phyloP scores from a whole-genome alignment of 495 filamentous ascomycete species.

The Lichina pygmaea region DNA sequence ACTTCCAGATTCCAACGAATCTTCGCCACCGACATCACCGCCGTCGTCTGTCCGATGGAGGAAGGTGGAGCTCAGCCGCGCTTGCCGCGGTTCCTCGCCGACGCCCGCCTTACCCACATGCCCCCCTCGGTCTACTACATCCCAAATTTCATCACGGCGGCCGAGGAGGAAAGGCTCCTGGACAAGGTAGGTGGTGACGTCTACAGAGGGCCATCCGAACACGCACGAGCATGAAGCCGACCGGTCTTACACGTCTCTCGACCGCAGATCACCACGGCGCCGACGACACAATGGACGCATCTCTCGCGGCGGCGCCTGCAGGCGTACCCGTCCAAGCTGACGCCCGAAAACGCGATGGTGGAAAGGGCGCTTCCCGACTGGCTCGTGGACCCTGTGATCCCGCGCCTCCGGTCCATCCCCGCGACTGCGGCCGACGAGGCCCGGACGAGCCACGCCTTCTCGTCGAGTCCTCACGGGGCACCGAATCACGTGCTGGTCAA shows the following conservation, averaged over 20 bases:
- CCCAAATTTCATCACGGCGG: constrained; percentile 51
- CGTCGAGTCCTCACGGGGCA: constrained; percentile 35
- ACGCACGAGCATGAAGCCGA: too few relatives aligned
- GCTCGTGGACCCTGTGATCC: constrained; percentile 43
- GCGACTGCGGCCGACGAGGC: constrained; percentile 6
- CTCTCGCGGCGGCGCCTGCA: constrained; percentile 73
- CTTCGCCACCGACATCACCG: too few relatives aligned
- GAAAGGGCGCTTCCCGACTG: constrained; percentile 48
- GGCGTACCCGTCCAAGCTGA: constrained; percentile 63
- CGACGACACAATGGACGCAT: constrained; percentile 59
- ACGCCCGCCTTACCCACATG: background rate
- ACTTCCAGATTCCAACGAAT: too few relatives aligned
- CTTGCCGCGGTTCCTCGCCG: background rate
- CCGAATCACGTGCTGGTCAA: constrained; percentile 91
- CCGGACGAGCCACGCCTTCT: constrained; percentile 31
- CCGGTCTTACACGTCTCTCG: too few relatives aligned
- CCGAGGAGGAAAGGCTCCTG: constrained; percentile 46
- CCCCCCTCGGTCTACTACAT: constrained; percentile 51
- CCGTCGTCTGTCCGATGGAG: background rate
- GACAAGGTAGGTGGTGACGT: constrained; percentile 26
- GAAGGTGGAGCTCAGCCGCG: background rate
- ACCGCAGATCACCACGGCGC: constrained; percentile 21
- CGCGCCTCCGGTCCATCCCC: constrained; percentile 31
- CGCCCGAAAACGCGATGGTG: constrained; percentile 43
- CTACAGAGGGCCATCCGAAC: constrained; percentile 8